phyloP scores from a whole-genome alignment of 306 rosid genomes.

The Casuarina equisetifolia region DNA sequence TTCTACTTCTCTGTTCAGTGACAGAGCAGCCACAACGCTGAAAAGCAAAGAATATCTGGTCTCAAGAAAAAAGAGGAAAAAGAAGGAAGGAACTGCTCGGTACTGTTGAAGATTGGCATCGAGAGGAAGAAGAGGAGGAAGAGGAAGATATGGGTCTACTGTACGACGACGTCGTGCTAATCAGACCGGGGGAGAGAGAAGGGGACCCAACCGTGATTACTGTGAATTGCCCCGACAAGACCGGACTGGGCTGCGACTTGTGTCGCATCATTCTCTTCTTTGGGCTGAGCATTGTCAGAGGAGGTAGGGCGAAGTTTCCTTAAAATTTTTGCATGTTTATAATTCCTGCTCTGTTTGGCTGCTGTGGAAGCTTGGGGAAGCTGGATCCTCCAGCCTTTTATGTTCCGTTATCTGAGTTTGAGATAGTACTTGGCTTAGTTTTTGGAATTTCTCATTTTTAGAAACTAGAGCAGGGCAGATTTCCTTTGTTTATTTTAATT shows the following conservation, averaged over 20 bases:
- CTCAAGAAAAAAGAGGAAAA: neutral
- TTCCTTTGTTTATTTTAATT: neutral
- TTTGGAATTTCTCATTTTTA: neutral
- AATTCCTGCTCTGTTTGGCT: conserved; percentile 11
- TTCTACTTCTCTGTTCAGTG: conserved; percentile 2
- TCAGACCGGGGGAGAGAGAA: conserved; percentile 59
- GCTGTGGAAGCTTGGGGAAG: neutral
- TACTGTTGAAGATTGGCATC: neutral
- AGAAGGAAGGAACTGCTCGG: neutral
- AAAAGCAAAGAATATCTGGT: conserved; percentile 6
- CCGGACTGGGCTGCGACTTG: conserved; percentile 92
- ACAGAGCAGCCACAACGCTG: conserved; percentile 7
- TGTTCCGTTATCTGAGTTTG: neutral
- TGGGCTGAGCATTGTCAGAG: conserved; percentile 85
- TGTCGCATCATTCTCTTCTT: conserved; percentile 94
- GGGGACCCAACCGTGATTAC: conserved; percentile 73
- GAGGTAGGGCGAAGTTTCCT: conserved; percentile 48
- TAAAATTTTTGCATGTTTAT: neutral
- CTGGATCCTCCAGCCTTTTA: neutral
- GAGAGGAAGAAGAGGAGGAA: conserved; percentile 7
- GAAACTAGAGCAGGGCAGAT: neutral
- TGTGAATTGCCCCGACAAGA: conserved; percentile 92
- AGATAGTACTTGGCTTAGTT: neutral
- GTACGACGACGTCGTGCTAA: conserved; percentile 74
- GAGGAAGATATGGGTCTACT: conserved; percentile 66